Percentiles rank a stretch among this genome's conserved stretches.
Conservation (phyloP, 768 basidiomycete genomes). For the Termitomyces heimii region DNA sequence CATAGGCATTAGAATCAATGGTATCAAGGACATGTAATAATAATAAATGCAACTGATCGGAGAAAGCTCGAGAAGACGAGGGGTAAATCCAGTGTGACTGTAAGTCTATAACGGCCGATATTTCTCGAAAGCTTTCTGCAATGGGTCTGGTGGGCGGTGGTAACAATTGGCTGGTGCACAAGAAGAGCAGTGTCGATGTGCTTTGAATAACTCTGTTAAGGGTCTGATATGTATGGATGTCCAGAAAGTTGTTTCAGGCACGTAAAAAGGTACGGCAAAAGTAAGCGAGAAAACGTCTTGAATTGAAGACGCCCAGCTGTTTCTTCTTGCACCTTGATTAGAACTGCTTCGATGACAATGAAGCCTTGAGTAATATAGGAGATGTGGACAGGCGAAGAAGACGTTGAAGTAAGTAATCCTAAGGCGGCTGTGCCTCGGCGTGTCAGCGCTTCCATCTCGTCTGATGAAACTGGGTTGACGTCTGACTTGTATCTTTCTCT, state of each 20-base stretch:
- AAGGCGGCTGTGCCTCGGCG: slow-evolving; percentile 13
- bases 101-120: too few relatives aligned
- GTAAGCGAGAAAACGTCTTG: slow-evolving; percentile 11
- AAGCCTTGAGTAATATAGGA: slow-evolving; percentile 1
- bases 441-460: slow-evolving; percentile 11
- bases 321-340: not conserved
- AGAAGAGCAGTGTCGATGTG: not conserved
- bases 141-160: too few relatives aligned
- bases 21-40: not conserved
- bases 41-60: too few relatives aligned
- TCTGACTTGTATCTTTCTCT: slow-evolving; percentile 8
- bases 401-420: slow-evolving; percentile 11
- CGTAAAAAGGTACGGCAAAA: slow-evolving; percentile 9
- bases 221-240: not conserved
- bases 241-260: not conserved
- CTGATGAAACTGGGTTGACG: slow-evolving; percentile 14
- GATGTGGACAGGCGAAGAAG: slow-evolving; percentile 8
- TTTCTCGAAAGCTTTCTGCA: too few relatives aligned
- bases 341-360: not conserved
- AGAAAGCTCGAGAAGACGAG: too few relatives aligned
- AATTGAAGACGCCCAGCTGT: slow-evolving; percentile 8
- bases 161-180: not conserved
- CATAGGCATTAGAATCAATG: not conserved
- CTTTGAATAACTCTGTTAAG: not conserved
- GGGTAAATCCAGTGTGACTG: too few relatives aligned